Conservation (phyloP, 495 filamentous ascomycete genomes). For the Hapsidospora chrysogenum region DNA sequence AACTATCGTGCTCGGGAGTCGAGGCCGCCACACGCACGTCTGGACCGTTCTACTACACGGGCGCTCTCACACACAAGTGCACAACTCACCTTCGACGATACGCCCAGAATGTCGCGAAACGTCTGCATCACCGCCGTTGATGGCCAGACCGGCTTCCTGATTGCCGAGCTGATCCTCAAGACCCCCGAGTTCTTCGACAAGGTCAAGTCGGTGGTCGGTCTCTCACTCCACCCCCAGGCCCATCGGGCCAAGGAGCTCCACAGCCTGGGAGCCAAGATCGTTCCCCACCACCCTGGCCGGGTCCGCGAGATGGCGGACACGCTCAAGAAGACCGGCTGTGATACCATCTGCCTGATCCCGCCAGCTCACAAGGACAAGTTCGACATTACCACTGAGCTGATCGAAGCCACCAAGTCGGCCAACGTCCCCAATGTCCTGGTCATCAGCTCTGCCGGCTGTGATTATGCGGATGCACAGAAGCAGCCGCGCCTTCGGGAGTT, state of each 20-base stretch:
- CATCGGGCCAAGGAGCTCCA: constrained; percentile 36
- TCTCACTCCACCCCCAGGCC: constrained; percentile 27
- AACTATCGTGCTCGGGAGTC: too few species aligned
- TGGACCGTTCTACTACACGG: too few species aligned
- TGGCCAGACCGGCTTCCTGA: constrained; percentile 36
- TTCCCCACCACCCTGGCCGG: constrained; percentile 25
- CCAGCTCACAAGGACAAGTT: constrained; percentile 30
- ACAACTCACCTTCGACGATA: too few species aligned
- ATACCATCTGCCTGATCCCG: constrained; percentile 38
- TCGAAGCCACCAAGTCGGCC: constrained; percentile 30
- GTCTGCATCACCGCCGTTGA: constrained; percentile 35
- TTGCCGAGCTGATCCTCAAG: constrained; percentile 35
- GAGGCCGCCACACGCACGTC: too few species aligned
- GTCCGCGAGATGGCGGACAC: constrained; percentile 17
- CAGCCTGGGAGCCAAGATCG: constrained; percentile 32
- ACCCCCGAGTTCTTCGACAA: constrained; percentile 22
- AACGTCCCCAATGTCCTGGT: constrained; percentile 32
- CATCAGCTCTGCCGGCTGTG: constrained; percentile 35
- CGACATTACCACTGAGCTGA: constrained; percentile 30
- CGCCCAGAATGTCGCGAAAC: constrained; percentile 27
- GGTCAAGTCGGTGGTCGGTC: constrained; percentile 21
- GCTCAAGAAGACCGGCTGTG: constrained; percentile 25
- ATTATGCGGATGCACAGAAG: constrained; percentile 31
- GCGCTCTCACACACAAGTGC: too few species aligned
- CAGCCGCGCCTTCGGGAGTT: constrained; percentile 38